These are phyloP conservation scores for Blyttiomyces sp. DNA, from an alignment of 371 early-diverging fungal genomes.

Conservation along the genomic window DNA sequence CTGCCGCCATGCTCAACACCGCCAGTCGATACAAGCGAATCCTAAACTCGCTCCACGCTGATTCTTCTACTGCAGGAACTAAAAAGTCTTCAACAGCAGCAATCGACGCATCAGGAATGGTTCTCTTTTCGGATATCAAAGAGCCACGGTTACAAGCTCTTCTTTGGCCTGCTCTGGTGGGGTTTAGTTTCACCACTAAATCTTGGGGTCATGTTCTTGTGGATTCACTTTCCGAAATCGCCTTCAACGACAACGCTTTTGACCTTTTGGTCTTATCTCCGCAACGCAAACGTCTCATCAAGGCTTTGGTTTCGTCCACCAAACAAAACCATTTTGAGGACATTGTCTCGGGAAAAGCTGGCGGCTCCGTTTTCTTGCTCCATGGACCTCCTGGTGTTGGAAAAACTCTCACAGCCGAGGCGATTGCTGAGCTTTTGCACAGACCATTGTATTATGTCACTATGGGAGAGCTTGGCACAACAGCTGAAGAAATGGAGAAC, in stretches of 20 bases:
- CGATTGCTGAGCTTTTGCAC: slow-evolving; percentile 57
- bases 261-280: slow-evolving; percentile 47
- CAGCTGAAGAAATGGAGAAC: slow-evolving; percentile 45
- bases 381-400: slow-evolving; percentile 61
- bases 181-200: slow-evolving; percentile 52
- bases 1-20: slow-evolving; percentile 30
- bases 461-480: slow-evolving; percentile 54
- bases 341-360: slow-evolving; percentile 48
- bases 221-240: slow-evolving; percentile 28
- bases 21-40: slow-evolving; percentile 35
- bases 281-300: slow-evolving; percentile 44
- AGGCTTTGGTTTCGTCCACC: slow-evolving; percentile 36
- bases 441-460: slow-evolving; percentile 51
- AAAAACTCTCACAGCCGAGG: slow-evolving; percentile 71
- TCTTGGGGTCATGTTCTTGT: slow-evolving; percentile 56
- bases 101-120: no score
- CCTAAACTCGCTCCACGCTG: background rate
- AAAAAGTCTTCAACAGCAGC: no score
- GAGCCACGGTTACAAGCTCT: no score
- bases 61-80: no score
- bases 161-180: slow-evolving; percentile 49
- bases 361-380: slow-evolving; percentile 52
- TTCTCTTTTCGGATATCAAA: no score
- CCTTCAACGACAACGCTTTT: slow-evolving; percentile 50
- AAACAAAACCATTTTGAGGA: slow-evolving; percentile 30